Percentiles rank a stretch among this genome's conserved stretches.
phyloP scores from a whole-genome alignment of 257 asterid species.

The Petunia axillaris region DNA sequence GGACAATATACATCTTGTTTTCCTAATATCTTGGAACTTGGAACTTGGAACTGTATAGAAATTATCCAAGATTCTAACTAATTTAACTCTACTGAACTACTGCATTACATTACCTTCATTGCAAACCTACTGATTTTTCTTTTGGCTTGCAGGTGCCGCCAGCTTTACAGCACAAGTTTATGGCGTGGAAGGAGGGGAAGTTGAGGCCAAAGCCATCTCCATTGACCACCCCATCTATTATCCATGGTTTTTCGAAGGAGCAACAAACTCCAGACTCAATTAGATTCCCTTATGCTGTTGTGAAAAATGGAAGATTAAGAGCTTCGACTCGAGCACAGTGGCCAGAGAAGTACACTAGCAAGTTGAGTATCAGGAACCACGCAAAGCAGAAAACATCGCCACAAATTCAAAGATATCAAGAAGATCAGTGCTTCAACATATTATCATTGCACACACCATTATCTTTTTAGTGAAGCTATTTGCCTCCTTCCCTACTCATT shows the following conservation, averaged over 20 bases:
- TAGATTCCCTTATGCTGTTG: slow-evolving; percentile 40
- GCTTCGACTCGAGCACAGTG: slow-evolving; percentile 33
- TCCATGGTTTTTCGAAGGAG: slow-evolving; percentile 27
- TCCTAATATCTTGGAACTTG: background rate
- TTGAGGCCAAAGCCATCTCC: slow-evolving; percentile 28
- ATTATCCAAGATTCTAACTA: background rate
- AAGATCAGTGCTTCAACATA: slow-evolving; percentile 48
- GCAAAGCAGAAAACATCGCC: slow-evolving; percentile 40
- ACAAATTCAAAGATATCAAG: slow-evolving; percentile 35
- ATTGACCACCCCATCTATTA: slow-evolving; percentile 6
- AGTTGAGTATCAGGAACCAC: slow-evolving; percentile 34
- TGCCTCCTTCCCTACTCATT: background rate
- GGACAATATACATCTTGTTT: background rate
- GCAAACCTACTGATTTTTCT: background rate
- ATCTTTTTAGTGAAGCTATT: background rate
- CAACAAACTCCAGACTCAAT: slow-evolving; percentile 35
- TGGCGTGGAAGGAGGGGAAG: slow-evolving; percentile 52
- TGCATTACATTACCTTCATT: background rate
- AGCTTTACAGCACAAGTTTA: slow-evolving; percentile 53
- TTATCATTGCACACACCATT: slow-evolving; percentile 67
- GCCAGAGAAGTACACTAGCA: slow-evolving; percentile 33
- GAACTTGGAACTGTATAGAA: background rate
- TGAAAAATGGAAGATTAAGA: slow-evolving; percentile 52
- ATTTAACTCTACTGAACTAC: background rate
- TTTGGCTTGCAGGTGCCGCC: slow-evolving; percentile 59